These are phyloP conservation scores for Candida succiphila DNA, from an alignment of 805 yeast species.

Conservation along the genomic window DNA sequence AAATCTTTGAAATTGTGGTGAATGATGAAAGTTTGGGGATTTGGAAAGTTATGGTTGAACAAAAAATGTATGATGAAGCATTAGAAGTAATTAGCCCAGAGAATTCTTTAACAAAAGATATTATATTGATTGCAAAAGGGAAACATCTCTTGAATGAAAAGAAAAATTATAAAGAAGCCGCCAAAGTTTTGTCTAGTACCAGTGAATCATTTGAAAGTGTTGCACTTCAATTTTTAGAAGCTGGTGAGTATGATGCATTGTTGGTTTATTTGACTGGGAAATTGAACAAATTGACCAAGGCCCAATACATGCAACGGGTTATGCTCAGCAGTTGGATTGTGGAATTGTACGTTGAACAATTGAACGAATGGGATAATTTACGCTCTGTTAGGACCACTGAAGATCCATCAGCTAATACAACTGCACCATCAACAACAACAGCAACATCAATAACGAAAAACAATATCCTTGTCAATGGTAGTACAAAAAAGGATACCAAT, in stretches of 20 bases:
- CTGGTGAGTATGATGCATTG: slow-evolving; percentile 30
- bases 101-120: slow-evolving; percentile 31
- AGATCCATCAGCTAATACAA: not conserved
- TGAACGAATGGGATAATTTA: slow-evolving; percentile 31
- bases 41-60: slow-evolving; percentile 56
- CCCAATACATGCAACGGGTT: slow-evolving; percentile 31
- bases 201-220: slow-evolving; percentile 61
- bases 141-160: slow-evolving; percentile 26
- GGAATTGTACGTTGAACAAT: slow-evolving; percentile 41
- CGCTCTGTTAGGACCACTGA: slow-evolving; percentile 5
- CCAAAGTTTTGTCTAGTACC: slow-evolving; percentile 51
- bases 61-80: slow-evolving; percentile 56
- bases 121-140: slow-evolving; percentile 47
- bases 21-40: slow-evolving; percentile 63
- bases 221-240: slow-evolving; percentile 44
- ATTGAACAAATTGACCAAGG: slow-evolving; percentile 22
- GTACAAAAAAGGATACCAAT: not conserved
- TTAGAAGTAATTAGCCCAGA: slow-evolving; percentile 27
- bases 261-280: slow-evolving; percentile 35
- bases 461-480: not conserved
- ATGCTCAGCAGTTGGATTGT: slow-evolving; percentile 60
- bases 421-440: not conserved
- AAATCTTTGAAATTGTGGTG: slow-evolving; percentile 64
- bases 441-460: too few species aligned
- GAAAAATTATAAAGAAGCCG: slow-evolving; percentile 27